Evolutionary conservation across 2,329 filamentous ascomycete species (phyloP), one percentile per base, ranked within the genome.

Genomic region (Colletotrichum sp.): DNA sequence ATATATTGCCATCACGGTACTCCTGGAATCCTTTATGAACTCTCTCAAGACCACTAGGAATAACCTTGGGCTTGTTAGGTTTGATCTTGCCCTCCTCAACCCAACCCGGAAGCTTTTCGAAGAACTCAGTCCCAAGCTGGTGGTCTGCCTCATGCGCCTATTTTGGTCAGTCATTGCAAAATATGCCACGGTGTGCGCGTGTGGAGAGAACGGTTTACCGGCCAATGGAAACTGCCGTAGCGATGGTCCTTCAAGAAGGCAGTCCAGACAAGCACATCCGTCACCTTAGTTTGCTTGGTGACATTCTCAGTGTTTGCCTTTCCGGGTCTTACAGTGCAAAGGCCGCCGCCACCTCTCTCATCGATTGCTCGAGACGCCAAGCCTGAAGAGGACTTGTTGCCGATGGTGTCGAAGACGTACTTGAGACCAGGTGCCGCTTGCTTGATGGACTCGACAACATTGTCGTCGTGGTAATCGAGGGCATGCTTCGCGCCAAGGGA

Each of bases 371-470:
- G 75, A 2, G 84, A 87, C 2, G 82, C 81, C 5, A 77, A 76
- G 3, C 52, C 72, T 1, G 86, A 88, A 0, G 85, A 86, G 0
- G 78, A 79, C 6, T 78, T 59, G 60, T 82, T 82, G n/a, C 87
- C 87, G 65, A 88, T 86, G 0, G 84, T 86, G 69, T 88, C 86
- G 66, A 88, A 86, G 39, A 83, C 82, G 65, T 86, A 83, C 12
- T 79, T 71, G 5, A 88, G 78, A 1, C 79, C 76, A 2, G 84
- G 84, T 4, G 81, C 82, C 6, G 78, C 79, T 1, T 79, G 71
- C 16, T 78, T 79, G 77, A 88, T 85, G 21, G 82, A 81, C 5
- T 83, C 78, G 13, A 83, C 80, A 4, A 86, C 84, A 1, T 83
- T 60, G 2, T 78, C 71, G 66, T 86, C 82, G 12, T 81, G 83